These are phyloP conservation scores for Cryptosporidium sp. DNA, from an alignment of 169 alveolate species.

Conservation along the genomic window DNA sequence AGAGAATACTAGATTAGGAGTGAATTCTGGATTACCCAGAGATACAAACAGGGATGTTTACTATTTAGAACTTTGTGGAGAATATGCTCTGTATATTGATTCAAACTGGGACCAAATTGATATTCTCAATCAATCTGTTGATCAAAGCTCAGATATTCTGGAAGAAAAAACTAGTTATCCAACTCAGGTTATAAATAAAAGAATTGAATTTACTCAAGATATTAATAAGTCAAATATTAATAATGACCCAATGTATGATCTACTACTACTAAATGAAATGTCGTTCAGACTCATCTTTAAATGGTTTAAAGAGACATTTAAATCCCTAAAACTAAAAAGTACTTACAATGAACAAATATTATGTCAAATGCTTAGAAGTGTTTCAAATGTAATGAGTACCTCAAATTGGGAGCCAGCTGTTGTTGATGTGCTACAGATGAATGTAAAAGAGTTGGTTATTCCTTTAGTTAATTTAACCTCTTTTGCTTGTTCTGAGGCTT, in stretches of 20 bases:
- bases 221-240: too few relatives aligned
- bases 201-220: too few relatives aligned
- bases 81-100: not conserved
- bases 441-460: slow-evolving; percentile 85
- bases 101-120: not conserved
- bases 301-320: too few relatives aligned
- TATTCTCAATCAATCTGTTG: not conserved
- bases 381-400: slow-evolving; percentile 87
- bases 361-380: slow-evolving; percentile 88
- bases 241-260: too few relatives aligned
- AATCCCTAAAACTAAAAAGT: not conserved
- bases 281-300: too few relatives aligned
- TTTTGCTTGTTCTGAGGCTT: slow-evolving; percentile 88
- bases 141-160: not conserved
- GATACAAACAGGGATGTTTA: not conserved
- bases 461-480: slow-evolving; percentile 83
- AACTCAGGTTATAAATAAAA: too few relatives aligned
- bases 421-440: slow-evolving; percentile 88
- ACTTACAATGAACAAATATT: not conserved
- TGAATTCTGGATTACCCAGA: not conserved
- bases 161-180: too few relatives aligned
- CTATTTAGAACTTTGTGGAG: slow-evolving; percentile 22
- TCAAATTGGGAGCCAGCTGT: slow-evolving; percentile 91
- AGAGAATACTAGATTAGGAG: too few relatives aligned
- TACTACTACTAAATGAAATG: too few relatives aligned